These are phyloP conservation scores for Potentilla sterilis DNA, from an alignment of 306 rosid genomes.

Conservation along the genomic window DNA sequence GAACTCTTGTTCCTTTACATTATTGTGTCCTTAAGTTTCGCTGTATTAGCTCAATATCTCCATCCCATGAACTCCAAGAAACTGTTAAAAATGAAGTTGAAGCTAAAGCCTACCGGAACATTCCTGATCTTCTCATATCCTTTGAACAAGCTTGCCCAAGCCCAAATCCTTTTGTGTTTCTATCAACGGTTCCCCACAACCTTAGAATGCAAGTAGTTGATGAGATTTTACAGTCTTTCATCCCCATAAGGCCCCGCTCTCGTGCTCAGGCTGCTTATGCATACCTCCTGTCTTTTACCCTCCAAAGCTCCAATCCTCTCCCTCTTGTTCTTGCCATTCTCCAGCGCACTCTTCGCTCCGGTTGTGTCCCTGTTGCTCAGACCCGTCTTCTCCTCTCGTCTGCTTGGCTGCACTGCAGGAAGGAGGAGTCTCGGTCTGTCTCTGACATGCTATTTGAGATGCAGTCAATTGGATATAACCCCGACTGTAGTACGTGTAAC, in stretches of 20 bases:
- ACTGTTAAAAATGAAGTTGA: slow-evolving; percentile 47
- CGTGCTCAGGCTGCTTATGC: slow-evolving; percentile 47
- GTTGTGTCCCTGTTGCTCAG: slow-evolving; percentile 65
- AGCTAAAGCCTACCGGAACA: slow-evolving; percentile 54
- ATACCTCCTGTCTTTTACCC: slow-evolving; percentile 51
- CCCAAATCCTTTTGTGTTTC: slow-evolving; percentile 69
- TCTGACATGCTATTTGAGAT: slow-evolving; percentile 52
- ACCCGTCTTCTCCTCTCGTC: slow-evolving; percentile 62
- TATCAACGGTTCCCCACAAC: slow-evolving; percentile 49
- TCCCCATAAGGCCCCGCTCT: slow-evolving; percentile 59
- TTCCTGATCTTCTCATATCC: slow-evolving; percentile 53
- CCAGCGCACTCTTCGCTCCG: slow-evolving; percentile 57
- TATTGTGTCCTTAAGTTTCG: slow-evolving; percentile 28
- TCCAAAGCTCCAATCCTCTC: slow-evolving; percentile 55
- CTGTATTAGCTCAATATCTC: slow-evolving; percentile 28
- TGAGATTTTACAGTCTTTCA: slow-evolving; percentile 68
- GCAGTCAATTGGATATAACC: slow-evolving; percentile 64
- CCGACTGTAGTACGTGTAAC: slow-evolving; percentile 60
- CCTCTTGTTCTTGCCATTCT: slow-evolving; percentile 63
- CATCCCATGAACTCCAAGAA: slow-evolving; percentile 42
- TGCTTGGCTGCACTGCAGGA: slow-evolving; percentile 50
- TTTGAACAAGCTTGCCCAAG: slow-evolving; percentile 40
- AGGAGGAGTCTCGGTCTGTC: slow-evolving; percentile 39
- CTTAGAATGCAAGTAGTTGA: slow-evolving; percentile 54
- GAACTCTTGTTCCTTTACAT: slow-evolving; percentile 21